phyloP scores from a whole-genome alignment of 192 early-diverging fungal genomes.

The Diversispora epigaea region DNA sequence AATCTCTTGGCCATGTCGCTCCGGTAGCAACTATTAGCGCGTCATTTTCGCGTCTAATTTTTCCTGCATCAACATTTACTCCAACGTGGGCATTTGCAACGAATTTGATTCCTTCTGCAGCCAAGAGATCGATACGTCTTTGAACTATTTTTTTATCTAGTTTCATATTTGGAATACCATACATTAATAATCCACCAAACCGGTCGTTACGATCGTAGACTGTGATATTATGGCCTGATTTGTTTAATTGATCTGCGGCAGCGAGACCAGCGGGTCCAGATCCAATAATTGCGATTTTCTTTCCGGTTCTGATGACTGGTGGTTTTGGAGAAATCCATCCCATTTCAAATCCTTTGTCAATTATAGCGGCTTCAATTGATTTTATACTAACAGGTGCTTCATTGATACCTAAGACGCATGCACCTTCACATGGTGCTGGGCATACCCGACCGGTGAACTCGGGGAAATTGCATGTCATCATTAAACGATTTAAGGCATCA shows the following conservation, averaged over 20 bases:
- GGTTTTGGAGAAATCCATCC: constrained; percentile 95
- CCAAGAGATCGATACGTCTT: constrained; percentile 90
- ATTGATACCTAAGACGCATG: constrained; percentile 94
- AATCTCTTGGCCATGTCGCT: constrained; percentile 96
- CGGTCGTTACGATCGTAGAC: constrained; percentile 98
- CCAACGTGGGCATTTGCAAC: constrained; percentile 88
- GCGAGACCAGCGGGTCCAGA: constrained; percentile 95
- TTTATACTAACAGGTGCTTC: constrained; percentile 95
- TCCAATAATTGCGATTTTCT: constrained; percentile 85
- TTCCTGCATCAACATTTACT: constrained; percentile 69
- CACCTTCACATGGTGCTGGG: constrained; percentile 97
- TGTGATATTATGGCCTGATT: constrained; percentile 90
- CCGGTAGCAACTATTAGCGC: constrained; percentile 87
- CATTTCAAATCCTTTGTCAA: constrained; percentile 94
- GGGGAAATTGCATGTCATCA: constrained; percentile 99
- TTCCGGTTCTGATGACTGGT: constrained; percentile 77
- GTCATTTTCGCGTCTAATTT: constrained; percentile 71
- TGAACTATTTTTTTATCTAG: constrained; percentile 95
- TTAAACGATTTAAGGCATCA: constrained; percentile 87
- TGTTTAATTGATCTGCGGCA: constrained; percentile 97
- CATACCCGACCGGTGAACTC: constrained; percentile 99
- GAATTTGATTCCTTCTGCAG: constrained; percentile 91
- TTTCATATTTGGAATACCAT: constrained; percentile 99
- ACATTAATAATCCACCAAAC: constrained; percentile 93
- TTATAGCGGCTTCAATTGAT: constrained; percentile 95